phyloP scores from a whole-genome alignment of 176 grass and related monocot genomes.

The Carex kokanica region DNA sequence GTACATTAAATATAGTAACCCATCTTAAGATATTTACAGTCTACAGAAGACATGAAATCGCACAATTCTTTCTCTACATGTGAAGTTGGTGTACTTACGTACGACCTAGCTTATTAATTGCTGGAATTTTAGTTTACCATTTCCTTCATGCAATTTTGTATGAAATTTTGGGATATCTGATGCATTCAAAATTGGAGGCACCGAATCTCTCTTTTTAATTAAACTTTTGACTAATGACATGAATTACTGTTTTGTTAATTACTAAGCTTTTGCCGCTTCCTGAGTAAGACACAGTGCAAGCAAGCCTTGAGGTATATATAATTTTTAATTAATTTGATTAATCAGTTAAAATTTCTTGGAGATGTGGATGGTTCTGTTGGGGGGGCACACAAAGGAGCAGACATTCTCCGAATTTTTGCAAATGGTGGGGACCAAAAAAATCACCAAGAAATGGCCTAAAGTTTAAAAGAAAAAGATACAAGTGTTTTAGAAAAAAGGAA shows the following conservation, averaged over 20 bases:
- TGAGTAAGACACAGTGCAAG: not conserved
- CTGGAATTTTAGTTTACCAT: not conserved
- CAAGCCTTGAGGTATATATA: not conserved
- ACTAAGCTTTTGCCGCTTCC: not conserved
- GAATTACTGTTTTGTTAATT: not conserved
- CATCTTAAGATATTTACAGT: not conserved
- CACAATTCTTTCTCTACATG: not conserved
- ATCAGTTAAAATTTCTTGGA: not conserved
- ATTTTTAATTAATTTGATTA: not conserved
- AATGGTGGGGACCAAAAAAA: constrained; percentile 21
- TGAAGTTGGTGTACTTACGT: not conserved
- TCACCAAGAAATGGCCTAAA: constrained; percentile 28
- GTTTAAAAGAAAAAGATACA: constrained; percentile 5
- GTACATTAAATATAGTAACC: no score
- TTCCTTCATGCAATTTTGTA: not conserved
- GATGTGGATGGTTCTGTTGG: not conserved
- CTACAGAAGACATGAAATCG: not conserved
- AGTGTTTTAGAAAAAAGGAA: not conserved
- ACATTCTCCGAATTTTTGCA: constrained; percentile 35
- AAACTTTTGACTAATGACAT: not conserved
- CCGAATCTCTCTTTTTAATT: not conserved
- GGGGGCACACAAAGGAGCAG: constrained; percentile 21
- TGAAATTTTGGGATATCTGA: not conserved
- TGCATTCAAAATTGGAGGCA: not conserved
- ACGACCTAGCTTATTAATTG: not conserved